Conservation (phyloP, 2,329 filamentous ascomycete genomes). For the Plectosphaerella sp. region DNA sequence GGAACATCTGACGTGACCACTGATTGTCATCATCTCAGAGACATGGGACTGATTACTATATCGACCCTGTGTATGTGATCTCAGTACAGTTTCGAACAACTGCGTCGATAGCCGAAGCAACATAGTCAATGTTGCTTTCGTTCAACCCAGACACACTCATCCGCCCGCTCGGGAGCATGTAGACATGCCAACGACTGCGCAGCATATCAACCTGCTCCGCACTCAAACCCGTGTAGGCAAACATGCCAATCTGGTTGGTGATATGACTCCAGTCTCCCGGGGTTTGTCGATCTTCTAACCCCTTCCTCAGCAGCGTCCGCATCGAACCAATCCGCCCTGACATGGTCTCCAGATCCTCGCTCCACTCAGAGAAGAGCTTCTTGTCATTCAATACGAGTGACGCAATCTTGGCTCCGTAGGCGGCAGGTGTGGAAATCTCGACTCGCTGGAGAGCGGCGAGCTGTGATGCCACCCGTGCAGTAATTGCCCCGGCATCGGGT, state of each 20-base stretch:
- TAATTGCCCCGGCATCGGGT: constrained; percentile 20
- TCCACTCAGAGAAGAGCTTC: constrained; percentile 23
- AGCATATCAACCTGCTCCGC: neutral
- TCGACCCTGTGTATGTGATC: no score
- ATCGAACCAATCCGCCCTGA: constrained; percentile 25
- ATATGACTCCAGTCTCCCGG: constrained; percentile 30
- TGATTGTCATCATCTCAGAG: no score
- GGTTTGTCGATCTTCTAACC: constrained; percentile 19
- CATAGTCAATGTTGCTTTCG: neutral
- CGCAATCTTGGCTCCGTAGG: constrained; percentile 16
- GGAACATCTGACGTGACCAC: no score
- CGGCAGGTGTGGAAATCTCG: neutral
- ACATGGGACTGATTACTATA: no score
- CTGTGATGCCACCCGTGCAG: constrained; percentile 32
- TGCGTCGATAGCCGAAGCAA: constrained; percentile 47
- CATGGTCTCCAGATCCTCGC: constrained; percentile 28
- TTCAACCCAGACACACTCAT: neutral
- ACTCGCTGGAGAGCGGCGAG: neutral
- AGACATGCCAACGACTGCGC: neutral
- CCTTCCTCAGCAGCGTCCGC: constrained; percentile 23
- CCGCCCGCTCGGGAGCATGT: constrained; percentile 1
- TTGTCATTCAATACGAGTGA: constrained; percentile 20
- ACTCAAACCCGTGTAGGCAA: constrained; percentile 39
- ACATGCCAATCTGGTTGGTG: constrained; percentile 31
- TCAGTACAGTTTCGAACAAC: constrained; percentile 58